These are phyloP conservation scores for Penicillium sp. DNA, from an alignment of 2,329 filamentous ascomycete species.

Conservation along the genomic window DNA sequence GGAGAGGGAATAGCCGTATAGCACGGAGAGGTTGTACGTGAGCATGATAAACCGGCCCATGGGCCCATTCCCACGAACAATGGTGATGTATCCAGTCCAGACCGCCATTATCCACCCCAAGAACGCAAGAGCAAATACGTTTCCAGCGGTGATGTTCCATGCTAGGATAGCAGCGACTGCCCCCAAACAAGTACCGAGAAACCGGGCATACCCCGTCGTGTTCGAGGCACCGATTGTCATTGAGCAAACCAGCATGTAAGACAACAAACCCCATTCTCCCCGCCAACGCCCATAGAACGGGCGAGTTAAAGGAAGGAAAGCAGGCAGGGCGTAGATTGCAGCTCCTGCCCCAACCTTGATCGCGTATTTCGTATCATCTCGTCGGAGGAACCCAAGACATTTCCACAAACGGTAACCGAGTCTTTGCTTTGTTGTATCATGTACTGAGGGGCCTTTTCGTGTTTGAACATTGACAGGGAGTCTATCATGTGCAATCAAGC, in stretches of 20 bases:
- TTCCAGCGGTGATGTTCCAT: constrained; percentile 75
- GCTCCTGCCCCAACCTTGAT: constrained; percentile 93
- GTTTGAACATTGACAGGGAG: constrained; percentile 6
- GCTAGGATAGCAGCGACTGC: constrained; percentile 71
- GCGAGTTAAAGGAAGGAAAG: constrained; percentile 76
- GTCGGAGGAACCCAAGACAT: constrained; percentile 56
- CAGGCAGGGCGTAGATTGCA: constrained; percentile 81
- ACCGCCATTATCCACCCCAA: constrained; percentile 79
- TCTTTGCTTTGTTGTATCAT: constrained; percentile 26
- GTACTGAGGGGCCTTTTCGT: constrained; percentile 1
- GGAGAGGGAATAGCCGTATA: constrained; percentile 90
- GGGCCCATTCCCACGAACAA: constrained; percentile 79
- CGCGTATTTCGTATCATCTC: constrained; percentile 73
- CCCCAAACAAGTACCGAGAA: constrained; percentile 81
- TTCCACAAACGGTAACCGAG: constrained; percentile 42
- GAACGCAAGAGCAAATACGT: constrained; percentile 72
- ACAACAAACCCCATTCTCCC: constrained; percentile 94
- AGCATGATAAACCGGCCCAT: constrained; percentile 92
- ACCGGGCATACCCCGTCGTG: constrained; percentile 82
- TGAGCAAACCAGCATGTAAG: constrained; percentile 96
- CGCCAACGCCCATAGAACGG: constrained; percentile 84
- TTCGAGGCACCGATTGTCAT: constrained; percentile 98
- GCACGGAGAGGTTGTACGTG: constrained; percentile 90
- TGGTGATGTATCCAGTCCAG: constrained; percentile 85
- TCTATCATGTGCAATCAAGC: constrained; percentile 10